Percentiles rank a stretch among this genome's conserved stretches.
Conservation (phyloP, 2,329 filamentous ascomycete species). For the Chaetomiaceae sp. region DNA sequence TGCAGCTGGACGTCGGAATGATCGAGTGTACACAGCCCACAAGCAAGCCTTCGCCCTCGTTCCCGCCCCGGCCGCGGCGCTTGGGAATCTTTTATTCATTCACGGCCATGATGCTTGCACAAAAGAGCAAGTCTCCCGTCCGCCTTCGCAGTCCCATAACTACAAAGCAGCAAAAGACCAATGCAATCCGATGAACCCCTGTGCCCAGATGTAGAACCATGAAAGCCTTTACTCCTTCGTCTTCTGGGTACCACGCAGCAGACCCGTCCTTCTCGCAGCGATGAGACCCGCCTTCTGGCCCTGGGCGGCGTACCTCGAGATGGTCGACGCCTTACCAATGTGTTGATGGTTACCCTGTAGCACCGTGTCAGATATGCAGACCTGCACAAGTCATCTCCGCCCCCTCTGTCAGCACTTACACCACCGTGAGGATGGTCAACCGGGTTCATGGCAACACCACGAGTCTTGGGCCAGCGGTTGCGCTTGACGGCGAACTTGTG, state of each 20-base stretch:
- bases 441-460: slow-evolving; percentile 99
- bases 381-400: neutral
- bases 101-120: slow-evolving; percentile 44
- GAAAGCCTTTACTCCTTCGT: slow-evolving; percentile 83
- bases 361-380: slow-evolving; percentile 36
- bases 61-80: slow-evolving; percentile 18
- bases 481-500: slow-evolving; percentile 99
- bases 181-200: slow-evolving; percentile 62
- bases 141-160: slow-evolving; percentile 34
- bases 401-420: slow-evolving; percentile 48
- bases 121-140: slow-evolving; percentile 42
- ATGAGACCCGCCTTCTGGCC: slow-evolving; percentile 99
- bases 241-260: slow-evolving; percentile 99
- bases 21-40: slow-evolving; percentile 8
- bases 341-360: slow-evolving; percentile 96
- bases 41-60: slow-evolving; percentile 17
- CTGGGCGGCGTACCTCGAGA: slow-evolving; percentile 93
- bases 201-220: slow-evolving; percentile 51
- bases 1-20: slow-evolving; percentile 10
- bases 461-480: slow-evolving; percentile 99
- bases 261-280: slow-evolving; percentile 98
- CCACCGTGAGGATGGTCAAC: slow-evolving; percentile 98
- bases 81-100: slow-evolving; percentile 33
- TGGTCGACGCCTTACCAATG: slow-evolving; percentile 99
- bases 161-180: slow-evolving; percentile 43